phyloP scores from a whole-genome alignment of 176 grass and related monocot species.

The Puccinellia tenuiflora region DNA sequence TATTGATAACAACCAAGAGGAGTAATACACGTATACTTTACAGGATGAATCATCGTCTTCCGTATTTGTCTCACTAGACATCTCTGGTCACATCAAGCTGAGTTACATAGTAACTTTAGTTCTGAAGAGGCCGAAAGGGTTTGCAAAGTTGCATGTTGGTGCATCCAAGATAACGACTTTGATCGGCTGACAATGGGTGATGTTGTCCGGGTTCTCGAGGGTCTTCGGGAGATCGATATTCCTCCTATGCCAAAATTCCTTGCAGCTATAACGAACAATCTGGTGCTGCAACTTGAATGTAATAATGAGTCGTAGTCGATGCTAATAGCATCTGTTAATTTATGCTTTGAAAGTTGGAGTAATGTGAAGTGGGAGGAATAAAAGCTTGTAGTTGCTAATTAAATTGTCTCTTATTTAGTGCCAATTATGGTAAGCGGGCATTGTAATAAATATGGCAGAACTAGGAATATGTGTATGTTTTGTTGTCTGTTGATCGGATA shows the following conservation, averaged over 20 bases:
- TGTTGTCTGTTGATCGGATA: no score
- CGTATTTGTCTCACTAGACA: neutral
- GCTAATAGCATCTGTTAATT: neutral
- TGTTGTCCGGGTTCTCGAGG: neutral
- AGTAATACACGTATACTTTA: neutral
- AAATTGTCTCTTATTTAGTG: neutral
- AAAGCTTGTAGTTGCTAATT: neutral
- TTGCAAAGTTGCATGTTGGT: constrained; percentile 21
- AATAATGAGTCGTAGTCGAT: neutral
- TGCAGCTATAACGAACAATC: neutral
- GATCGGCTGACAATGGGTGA: neutral
- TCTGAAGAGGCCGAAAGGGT: neutral
- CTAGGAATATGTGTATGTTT: no score
- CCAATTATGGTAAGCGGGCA: neutral
- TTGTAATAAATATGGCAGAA: no score
- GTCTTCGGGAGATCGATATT: neutral
- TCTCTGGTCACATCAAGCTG: neutral
- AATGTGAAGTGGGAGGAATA: neutral
- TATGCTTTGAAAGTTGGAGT: neutral
- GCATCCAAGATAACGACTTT: constrained; percentile 15
- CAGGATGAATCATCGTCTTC: neutral
- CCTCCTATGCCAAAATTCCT: neutral
- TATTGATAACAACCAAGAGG: neutral
- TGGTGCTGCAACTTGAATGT: neutral
- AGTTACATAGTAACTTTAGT: neutral